Conservation (phyloP, 495 filamentous ascomycete species). For the Darksidea phi region DNA sequence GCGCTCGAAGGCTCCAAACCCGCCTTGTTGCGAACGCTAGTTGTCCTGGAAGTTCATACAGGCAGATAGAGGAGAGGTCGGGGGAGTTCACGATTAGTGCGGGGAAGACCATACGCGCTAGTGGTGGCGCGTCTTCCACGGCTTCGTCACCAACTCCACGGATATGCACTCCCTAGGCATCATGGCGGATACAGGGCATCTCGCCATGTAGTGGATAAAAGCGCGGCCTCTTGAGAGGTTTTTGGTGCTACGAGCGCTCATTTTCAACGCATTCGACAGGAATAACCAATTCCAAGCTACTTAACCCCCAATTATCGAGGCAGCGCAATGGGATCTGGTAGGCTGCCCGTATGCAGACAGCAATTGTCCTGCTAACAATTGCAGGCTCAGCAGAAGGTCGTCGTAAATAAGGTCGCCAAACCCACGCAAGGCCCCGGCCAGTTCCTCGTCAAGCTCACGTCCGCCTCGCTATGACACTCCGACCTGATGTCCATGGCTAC, state of each 20-base stretch:
- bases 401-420: slow-evolving; percentile 30
- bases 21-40: too few species aligned
- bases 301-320: slow-evolving; percentile 21
- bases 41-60: slow-evolving; percentile 1
- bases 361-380: not conserved
- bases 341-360: not conserved
- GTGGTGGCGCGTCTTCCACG: not conserved
- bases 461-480: slow-evolving; percentile 38
- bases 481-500: slow-evolving; percentile 37
- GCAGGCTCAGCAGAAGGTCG: slow-evolving; percentile 27
- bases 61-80: slow-evolving; percentile 5
- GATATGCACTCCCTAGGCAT: slow-evolving; percentile 10
- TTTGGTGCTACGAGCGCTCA: not conserved
- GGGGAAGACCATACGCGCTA: not conserved
- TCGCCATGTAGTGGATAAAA: not conserved
- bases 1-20: too few species aligned
- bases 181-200: too few species aligned
- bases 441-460: slow-evolving; percentile 37
- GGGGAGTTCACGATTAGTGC: not conserved
- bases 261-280: not conserved
- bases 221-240: not conserved
- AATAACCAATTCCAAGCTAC: not conserved
- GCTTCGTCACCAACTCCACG: not conserved
- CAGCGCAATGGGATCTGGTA: slow-evolving; percentile 31
- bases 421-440: slow-evolving; percentile 29